A percentile compares a stretch with the other conserved stretches of the same genome.
Conservation (phyloP, 345 rosid genomes). For the Eucalyptus marginata region DNA sequence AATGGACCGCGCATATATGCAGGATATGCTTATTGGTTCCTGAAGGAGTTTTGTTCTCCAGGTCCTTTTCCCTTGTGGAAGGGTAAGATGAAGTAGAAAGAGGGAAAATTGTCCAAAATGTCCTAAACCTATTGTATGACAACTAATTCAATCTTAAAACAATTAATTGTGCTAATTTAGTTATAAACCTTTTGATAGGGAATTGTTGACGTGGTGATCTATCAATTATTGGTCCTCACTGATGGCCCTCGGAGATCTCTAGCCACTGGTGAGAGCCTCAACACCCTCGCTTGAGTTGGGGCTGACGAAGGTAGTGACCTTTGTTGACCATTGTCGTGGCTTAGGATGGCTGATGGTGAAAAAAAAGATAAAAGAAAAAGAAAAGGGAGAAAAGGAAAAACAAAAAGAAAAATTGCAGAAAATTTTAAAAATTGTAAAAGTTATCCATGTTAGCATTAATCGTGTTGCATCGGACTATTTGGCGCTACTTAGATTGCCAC, state of each 20-base stretch:
- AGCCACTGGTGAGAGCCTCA: background rate
- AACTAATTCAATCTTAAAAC: background rate
- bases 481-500: background rate
- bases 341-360: background rate
- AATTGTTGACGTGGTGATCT: too few relatives aligned
- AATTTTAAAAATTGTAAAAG: background rate
- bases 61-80: background rate
- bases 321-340: background rate
- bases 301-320: background rate
- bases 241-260: fast-evolving
- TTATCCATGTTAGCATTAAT: background rate
- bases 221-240: background rate
- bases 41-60: background rate
- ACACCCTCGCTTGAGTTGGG: background rate
- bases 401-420: background rate
- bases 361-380: background rate
- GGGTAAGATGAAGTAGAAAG: background rate
- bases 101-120: background rate
- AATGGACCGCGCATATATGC: background rate
- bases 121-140: background rate
- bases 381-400: background rate
- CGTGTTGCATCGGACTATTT: fast-evolving
- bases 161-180: background rate
- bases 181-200: fast-evolving
- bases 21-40: background rate